Conservation (phyloP, 2,329 filamentous ascomycete species). For the Colletotrichum lini region DNA sequence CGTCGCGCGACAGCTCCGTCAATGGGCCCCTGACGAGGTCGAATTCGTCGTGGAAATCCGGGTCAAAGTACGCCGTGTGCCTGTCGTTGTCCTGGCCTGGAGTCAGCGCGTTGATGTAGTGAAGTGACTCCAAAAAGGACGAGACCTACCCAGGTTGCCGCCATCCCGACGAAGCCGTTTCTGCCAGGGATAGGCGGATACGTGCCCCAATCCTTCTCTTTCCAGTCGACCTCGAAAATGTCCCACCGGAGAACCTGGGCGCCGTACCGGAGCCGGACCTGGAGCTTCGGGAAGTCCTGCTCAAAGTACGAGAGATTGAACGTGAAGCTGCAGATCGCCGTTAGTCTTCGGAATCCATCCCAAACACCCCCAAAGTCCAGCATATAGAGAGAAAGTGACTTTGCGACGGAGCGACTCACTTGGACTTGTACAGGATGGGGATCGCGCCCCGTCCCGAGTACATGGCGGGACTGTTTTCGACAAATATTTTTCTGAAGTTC, state of each 20-base stretch:
- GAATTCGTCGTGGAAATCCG: slow-evolving; percentile 26
- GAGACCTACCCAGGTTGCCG: slow-evolving; percentile 29
- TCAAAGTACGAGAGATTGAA: slow-evolving; percentile 31
- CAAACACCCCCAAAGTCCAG: too few species aligned
- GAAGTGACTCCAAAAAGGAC: too few species aligned
- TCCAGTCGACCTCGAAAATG: slow-evolving; percentile 57
- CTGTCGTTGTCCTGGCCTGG: slow-evolving; percentile 16
- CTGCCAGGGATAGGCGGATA: slow-evolving; percentile 57
- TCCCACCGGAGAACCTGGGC: slow-evolving; percentile 36
- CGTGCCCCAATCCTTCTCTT: slow-evolving; percentile 54
- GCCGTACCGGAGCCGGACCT: slow-evolving; percentile 31
- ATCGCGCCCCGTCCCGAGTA: slow-evolving; percentile 11
- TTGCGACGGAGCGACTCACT: slow-evolving; percentile 2
- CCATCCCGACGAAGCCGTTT: slow-evolving; percentile 56
- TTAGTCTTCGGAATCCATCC: background rate
- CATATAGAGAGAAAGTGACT: accelerated
- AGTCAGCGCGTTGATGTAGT: background rate
- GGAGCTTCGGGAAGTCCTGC: slow-evolving; percentile 38
- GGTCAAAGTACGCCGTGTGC: slow-evolving; percentile 14
- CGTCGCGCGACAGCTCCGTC: slow-evolving; percentile 19
- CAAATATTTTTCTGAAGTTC: slow-evolving; percentile 28
- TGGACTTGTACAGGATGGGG: slow-evolving; percentile 30
- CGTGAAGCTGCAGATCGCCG: slow-evolving; percentile 15
- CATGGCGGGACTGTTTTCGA: slow-evolving; percentile 6
- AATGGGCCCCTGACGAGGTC: slow-evolving; percentile 30